A percentile compares a stretch with the other conserved stretches of the same genome.
Conservation (phyloP, 257 asterid species). For the Plantago elongata region DNA sequence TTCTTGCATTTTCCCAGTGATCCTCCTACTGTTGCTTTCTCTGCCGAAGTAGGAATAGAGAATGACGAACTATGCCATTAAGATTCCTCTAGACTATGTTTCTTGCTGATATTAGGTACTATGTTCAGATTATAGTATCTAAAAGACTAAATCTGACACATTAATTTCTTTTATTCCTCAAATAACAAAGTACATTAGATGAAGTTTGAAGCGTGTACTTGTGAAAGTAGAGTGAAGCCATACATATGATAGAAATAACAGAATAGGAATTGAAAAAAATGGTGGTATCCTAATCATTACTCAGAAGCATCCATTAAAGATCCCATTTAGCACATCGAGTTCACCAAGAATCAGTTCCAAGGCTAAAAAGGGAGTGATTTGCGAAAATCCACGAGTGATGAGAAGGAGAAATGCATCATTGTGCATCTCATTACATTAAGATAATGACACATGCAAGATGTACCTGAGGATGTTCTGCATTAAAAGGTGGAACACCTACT, state of each 20-base stretch:
- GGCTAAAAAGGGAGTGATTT: too few species aligned
- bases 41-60: not conserved
- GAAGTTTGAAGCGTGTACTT: not conserved
- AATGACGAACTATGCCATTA: not conserved
- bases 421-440: not conserved
- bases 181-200: not conserved
- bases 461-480: slow-evolving; percentile 43
- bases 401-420: not conserved
- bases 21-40: not conserved
- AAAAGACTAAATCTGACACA: too few species aligned
- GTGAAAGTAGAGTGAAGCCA: not conserved
- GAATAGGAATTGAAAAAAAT: not conserved
- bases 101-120: too few species aligned
- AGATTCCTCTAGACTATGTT: too few species aligned
- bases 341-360: not conserved
- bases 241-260: not conserved
- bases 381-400: not conserved
- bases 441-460: not conserved
- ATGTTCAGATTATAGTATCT: too few species aligned
- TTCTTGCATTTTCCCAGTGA: not conserved
- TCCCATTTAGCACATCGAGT: slow-evolving; percentile 2
- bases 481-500: slow-evolving; percentile 61
- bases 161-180: too few species aligned
- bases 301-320: not conserved
- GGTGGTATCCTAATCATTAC: not conserved